These are phyloP conservation scores for Penicillium sp. DNA, from an alignment of 2,329 filamentous ascomycete species.

Conservation along the genomic window DNA sequence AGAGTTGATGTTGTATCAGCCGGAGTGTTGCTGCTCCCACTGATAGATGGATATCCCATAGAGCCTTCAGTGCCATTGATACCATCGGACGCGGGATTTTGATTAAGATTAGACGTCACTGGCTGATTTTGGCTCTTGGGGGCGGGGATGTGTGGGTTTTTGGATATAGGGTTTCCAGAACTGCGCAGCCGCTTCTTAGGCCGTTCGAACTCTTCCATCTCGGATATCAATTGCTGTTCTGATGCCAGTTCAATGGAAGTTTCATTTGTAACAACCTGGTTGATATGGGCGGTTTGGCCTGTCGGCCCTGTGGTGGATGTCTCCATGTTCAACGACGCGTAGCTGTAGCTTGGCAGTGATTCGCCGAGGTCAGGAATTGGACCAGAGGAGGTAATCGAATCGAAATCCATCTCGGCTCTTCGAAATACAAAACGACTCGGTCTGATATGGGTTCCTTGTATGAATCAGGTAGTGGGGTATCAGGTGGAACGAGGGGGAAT, in stretches of 20 bases:
- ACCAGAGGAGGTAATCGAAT: not conserved
- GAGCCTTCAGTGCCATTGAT: not conserved
- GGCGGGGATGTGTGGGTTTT: slow-evolving; percentile 5
- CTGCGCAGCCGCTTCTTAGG: slow-evolving; percentile 21
- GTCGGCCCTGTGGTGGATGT: slow-evolving; percentile 20
- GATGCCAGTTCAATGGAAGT: not conserved
- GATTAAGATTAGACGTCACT: not conserved
- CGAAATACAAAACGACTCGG: not conserved
- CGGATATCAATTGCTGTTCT: not conserved
- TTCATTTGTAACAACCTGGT: slow-evolving; percentile 8
- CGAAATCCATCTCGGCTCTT: not conserved
- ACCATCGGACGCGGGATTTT: not conserved
- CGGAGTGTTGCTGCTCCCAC: slow-evolving; percentile 24
- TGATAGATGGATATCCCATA: slow-evolving; percentile 12
- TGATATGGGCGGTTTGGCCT: slow-evolving; percentile 15
- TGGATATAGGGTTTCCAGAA: slow-evolving; percentile 8
- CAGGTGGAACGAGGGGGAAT: not conserved
- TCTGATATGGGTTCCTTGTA: not conserved
- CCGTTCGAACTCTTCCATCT: slow-evolving; percentile 12
- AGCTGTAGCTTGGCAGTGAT: slow-evolving; percentile 5
- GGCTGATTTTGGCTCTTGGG: not conserved
- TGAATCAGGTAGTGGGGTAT: not conserved
- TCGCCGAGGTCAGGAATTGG: not conserved
- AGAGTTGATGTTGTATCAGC: slow-evolving; percentile 28
- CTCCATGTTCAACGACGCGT: slow-evolving; percentile 24